Evolutionary conservation across 495 filamentous ascomycete genomes (phyloP).

Genomic region (Trichoderma parareesei): DNA sequence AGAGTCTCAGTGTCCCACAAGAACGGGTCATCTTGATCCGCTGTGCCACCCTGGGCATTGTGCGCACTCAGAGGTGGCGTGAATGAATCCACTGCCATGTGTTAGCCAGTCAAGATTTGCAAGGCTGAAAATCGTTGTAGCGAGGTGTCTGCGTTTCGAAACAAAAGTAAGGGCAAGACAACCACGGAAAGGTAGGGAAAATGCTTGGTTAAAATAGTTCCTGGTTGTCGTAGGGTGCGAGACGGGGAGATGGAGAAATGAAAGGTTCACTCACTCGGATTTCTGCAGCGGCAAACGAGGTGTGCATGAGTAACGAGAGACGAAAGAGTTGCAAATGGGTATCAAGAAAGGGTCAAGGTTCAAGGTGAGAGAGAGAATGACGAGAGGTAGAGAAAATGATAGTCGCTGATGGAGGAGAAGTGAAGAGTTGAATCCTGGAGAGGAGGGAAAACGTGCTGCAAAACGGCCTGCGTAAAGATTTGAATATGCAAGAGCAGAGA

Average conservation of each 20-base stretch:
- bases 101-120: neutral
- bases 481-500: too few species aligned
- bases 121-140: neutral
- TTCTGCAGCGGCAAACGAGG: neutral
- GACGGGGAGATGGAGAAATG: neutral
- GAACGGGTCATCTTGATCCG: slow-evolving; percentile 44
- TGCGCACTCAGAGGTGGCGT: neutral
- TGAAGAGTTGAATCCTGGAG: too few species aligned
- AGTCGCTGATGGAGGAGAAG: too few species aligned
- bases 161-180: too few species aligned
- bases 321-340: too few species aligned
- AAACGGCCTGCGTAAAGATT: too few species aligned
- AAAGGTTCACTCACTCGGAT: neutral
- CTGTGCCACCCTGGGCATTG: neutral
- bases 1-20: slow-evolving; percentile 61
- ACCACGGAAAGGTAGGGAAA: too few species aligned
- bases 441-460: too few species aligned
- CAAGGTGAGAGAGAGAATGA: too few species aligned
- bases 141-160: too few species aligned
- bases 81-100: neutral
- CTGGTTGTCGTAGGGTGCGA: neutral
- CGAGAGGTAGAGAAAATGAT: too few species aligned
- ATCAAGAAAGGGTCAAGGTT: too few species aligned
- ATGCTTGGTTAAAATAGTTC: neutral
- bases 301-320: neutral